phyloP scores from a whole-genome alignment of 768 basidiomycete species.

The Favolaschia claudopus region DNA sequence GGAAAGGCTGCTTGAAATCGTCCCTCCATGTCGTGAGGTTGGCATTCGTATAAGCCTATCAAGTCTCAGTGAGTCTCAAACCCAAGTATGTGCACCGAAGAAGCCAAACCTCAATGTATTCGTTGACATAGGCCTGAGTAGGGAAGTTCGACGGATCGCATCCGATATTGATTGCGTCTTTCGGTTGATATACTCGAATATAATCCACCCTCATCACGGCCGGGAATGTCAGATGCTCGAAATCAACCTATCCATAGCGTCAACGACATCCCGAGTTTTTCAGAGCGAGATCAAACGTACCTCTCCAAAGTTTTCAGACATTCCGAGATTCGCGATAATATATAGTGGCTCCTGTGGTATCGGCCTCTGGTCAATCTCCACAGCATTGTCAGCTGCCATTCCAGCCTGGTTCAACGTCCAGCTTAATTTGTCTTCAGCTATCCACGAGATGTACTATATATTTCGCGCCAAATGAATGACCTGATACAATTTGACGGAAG shows the following conservation, averaged over 20 bases:
- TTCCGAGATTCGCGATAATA: conserved; percentile 84
- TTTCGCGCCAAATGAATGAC: not conserved
- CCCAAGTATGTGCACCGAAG: not conserved
- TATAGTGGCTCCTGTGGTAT: conserved; percentile 91
- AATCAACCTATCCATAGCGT: conserved; percentile 61
- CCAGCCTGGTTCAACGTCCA: conserved; percentile 78
- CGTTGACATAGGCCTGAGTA: conserved; percentile 81
- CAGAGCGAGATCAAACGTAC: not conserved
- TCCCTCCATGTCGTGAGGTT: conserved; percentile 80
- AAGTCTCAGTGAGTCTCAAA: conserved; percentile 3
- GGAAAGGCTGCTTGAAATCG: conserved; percentile 71
- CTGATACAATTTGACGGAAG: not conserved
- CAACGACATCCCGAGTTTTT: not conserved
- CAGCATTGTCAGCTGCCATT: conserved; percentile 59
- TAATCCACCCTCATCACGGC: conserved; percentile 82
- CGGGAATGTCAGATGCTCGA: conserved; percentile 76
- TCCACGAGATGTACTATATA: conserved; percentile 80
- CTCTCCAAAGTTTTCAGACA: conserved; percentile 76
- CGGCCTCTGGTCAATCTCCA: conserved; percentile 71
- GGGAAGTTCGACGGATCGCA: conserved; percentile 85
- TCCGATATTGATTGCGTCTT: conserved; percentile 74
- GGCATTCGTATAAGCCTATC: conserved; percentile 80
- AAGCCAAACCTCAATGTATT: conserved; percentile 47
- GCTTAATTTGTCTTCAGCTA: conserved; percentile 61
- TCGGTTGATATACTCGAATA: conserved; percentile 89